Evolutionary conservation across 1,284 basidiomycete genomes (phyloP), one percentile per base, ranked within the genome.

Genomic region (Thelephora terrestris): DNA sequence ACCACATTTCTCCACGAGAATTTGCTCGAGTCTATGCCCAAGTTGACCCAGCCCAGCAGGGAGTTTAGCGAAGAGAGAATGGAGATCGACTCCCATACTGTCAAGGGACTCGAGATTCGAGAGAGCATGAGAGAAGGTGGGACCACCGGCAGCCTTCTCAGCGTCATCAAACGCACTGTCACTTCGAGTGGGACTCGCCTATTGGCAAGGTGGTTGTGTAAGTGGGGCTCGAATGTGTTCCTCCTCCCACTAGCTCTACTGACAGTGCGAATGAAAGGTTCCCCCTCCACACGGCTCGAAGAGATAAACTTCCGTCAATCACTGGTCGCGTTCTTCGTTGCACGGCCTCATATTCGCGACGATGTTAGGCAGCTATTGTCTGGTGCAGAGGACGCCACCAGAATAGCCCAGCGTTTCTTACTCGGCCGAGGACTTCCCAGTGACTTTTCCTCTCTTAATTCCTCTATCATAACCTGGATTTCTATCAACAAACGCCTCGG

Each of bases 51-150:
- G 14, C 88, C 89, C 0, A 74, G 68, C 45, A 76, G 74, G 49
- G 86, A 91, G 61, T 69, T 64, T 7, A 57, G 62, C 2, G 63
- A 69, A n/a, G 65, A 71, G 21, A 73, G 80, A 25, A 91, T 94
- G 88, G 86, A 91, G 57, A 92, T 95, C 51, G 91, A 95, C 62
- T 78, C 87, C 2, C 85, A 93, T 61, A 95, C 93, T 1, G 81
- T 95, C 58, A 85, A 85, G 57, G 86, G 88, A 7, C 77, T 96
- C 20, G 92, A 97, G 65, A 86, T 97, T 49, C 74, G 82, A 25
- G 88, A 93, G 64, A 76, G 77, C 18, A 71, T 85, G 32, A 73
- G 81, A 27, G 85, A 89, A 52, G 88, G 88, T 2, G 81, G 85
- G 0, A 64, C 69, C 1, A 74, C 74, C 46, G 91, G 92, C 0